Evolutionary conservation across 2,329 filamentous ascomycete species (phyloP).

Genomic region (Didymella sp.): DNA sequence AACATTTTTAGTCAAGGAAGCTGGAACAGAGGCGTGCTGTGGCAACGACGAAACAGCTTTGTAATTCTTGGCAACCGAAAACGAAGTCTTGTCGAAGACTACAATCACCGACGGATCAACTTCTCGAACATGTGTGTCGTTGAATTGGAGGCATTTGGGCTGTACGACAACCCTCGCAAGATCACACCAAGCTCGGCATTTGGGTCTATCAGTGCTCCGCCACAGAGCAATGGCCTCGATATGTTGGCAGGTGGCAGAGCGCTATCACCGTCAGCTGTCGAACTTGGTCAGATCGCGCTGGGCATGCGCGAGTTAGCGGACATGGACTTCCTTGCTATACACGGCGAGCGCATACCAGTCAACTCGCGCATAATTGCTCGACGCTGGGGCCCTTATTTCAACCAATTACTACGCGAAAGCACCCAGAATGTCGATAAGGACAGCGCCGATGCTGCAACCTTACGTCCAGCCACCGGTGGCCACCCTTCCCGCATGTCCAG

Average conservation of each 20-base stretch:
- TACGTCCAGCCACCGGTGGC: conserved; percentile 66
- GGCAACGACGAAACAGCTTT: conserved; percentile 92
- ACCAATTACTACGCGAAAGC: conserved; percentile 85
- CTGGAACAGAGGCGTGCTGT: conserved; percentile 95
- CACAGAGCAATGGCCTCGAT: conserved; percentile 60
- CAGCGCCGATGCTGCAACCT: conserved; percentile 72
- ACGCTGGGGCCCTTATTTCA: conserved; percentile 95
- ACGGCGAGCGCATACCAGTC: conserved; percentile 88
- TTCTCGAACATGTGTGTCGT: conserved; percentile 97
- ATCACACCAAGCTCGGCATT: conserved; percentile 81
- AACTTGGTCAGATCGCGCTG: conserved; percentile 82
- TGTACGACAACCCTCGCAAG: conserved; percentile 93
- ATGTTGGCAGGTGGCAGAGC: conserved; percentile 75
- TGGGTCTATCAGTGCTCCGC: conserved; percentile 77
- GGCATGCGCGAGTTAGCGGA: conserved; percentile 85
- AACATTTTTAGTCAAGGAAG: conserved; percentile 96
- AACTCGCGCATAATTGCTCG: conserved; percentile 88
- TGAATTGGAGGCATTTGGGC: conserved; percentile 93
- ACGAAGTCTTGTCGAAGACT: conserved; percentile 92
- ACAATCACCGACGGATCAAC: conserved; percentile 97
- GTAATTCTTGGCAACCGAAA: conserved; percentile 95
- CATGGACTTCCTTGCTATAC: conserved; percentile 94
- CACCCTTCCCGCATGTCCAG: conserved; percentile 76
- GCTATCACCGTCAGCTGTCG: conserved; percentile 79
- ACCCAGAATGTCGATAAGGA: conserved; percentile 65